Evolutionary conservation across 257 asterid genomes (phyloP), one percentile per base, ranked within the genome.

Genomic region (Scutellaria baicalensis): DNA sequence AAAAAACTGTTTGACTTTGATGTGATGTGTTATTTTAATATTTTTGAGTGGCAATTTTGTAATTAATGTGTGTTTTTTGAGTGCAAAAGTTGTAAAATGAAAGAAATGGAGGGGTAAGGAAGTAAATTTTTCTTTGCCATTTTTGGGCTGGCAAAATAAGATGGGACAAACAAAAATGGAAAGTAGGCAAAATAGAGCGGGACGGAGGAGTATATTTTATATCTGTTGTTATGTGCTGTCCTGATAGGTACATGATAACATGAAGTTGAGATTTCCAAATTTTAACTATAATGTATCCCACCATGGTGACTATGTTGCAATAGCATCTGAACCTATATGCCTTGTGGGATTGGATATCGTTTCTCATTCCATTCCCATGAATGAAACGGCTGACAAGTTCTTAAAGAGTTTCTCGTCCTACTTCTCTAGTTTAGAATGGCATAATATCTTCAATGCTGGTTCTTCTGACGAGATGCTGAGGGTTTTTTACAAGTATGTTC

Each of bases 301-400:
- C 80, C 95, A 91, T 50, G 99, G 96, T 65, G 90, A 93, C 76
- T 91, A 84, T 70, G 99, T 91, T 38, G 96, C 86, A 27, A 87
- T 93, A 79, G 97, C 99, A 78, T 93, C 95, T 56, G 99, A 93
- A 80, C 97, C 97, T 49, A 27, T 91, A 61, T 93, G 92, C 77
- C 85, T 91, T 31, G 95, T 89, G 74, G 99, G 99, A 18, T 73
- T 91, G 86, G 97, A 93, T 77, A 80, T 93, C 9, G 95, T 80
- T 64, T 74, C 91, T 79, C 78, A 70, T 74, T 77, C 84, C 18
- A 12, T 81, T 73, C 97, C 95, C 20, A 72, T 59, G 75, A 91
- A 89, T 58, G 96, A 91, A 70, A 73, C 95, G 12, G 89, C 87
- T 11, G 54, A 73, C 1, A 74, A 82, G 44, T 93, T 85, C 78